Evolutionary conservation across 1,284 basidiomycete genomes (phyloP).

Genomic region (Puccinia polysora): DNA sequence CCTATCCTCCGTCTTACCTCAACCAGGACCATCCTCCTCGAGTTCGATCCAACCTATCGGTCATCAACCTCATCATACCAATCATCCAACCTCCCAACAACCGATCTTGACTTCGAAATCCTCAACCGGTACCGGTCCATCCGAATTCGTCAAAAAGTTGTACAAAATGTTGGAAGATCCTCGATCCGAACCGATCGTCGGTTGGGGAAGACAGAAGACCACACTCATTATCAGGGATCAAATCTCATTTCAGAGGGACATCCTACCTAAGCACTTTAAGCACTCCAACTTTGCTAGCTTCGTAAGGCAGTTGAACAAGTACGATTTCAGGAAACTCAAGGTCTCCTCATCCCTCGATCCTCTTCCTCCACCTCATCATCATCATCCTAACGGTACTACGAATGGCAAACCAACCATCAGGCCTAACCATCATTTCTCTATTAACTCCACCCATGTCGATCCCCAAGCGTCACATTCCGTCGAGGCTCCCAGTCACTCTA

Average conservation of each 20-base stretch:
- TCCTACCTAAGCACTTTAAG: conserved; percentile 90
- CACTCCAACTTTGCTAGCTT: conserved; percentile 84
- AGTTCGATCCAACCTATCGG: background rate
- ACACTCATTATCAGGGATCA: conserved; percentile 96
- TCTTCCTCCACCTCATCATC: background rate
- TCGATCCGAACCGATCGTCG: conserved; percentile 68
- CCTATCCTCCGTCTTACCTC: too few relatives aligned
- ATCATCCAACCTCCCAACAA: background rate
- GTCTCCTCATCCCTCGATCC: conserved; percentile 9
- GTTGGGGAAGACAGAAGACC: conserved; percentile 79
- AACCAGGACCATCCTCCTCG: background rate
- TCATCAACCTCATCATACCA: background rate
- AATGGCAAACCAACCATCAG: background rate
- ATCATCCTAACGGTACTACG: background rate
- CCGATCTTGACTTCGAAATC: background rate
- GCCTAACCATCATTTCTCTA: background rate
- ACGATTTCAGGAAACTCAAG: conserved; percentile 87
- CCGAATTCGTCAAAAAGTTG: conserved; percentile 91
- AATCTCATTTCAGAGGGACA: conserved; percentile 92
- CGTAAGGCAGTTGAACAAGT: conserved; percentile 86
- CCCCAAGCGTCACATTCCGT: background rate
- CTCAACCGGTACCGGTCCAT: conserved; percentile 48
- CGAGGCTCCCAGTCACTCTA: background rate
- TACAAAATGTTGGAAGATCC: conserved; percentile 91
- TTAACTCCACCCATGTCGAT: too few relatives aligned